Conservation (phyloP, 2,329 filamentous ascomycete genomes). For the Boeremia exigua region DNA sequence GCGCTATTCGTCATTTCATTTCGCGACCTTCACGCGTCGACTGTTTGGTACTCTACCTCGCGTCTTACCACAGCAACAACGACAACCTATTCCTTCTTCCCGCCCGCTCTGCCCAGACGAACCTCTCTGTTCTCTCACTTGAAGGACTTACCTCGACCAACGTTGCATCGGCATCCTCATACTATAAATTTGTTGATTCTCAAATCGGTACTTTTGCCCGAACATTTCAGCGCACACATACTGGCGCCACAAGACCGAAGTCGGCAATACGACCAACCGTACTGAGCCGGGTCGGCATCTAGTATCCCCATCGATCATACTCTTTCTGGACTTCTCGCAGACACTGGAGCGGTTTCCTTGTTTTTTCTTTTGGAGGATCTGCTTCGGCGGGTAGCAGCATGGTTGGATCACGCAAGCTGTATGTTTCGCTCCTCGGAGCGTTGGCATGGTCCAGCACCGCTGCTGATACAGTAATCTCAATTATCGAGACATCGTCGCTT, state of each 20-base stretch:
- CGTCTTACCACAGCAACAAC: conserved; percentile 37
- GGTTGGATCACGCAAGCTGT: conserved; percentile 38
- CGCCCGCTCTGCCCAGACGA: conserved; percentile 18
- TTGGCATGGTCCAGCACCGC: conserved; percentile 45
- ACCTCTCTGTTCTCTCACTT: conserved; percentile 9
- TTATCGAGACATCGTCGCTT: conserved; percentile 46
- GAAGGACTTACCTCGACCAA: conserved; percentile 11
- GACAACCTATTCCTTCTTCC: conserved; percentile 27
- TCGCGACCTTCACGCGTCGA: conserved; percentile 42
- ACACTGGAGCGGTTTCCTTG: neutral
- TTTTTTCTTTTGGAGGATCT: conserved; percentile 11
- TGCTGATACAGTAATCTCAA: conserved; percentile 43
- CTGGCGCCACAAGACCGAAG: conserved; percentile 2
- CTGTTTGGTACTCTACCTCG: conserved; percentile 33
- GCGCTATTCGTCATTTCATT: conserved; percentile 35
- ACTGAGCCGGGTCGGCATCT: conserved; percentile 7
- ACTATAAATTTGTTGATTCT: neutral
- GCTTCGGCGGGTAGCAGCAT: conserved; percentile 24
- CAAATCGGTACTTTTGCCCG: neutral
- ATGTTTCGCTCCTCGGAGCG: conserved; percentile 41
- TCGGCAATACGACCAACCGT: conserved; percentile 1
- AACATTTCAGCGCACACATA: conserved; percentile 1
- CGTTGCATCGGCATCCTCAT: conserved; percentile 5
- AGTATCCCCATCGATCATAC: neutral
- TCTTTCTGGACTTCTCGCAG: neutral